Conservation (phyloP, 2,329 filamentous ascomycete species). For the Fusarium sp. region DNA sequence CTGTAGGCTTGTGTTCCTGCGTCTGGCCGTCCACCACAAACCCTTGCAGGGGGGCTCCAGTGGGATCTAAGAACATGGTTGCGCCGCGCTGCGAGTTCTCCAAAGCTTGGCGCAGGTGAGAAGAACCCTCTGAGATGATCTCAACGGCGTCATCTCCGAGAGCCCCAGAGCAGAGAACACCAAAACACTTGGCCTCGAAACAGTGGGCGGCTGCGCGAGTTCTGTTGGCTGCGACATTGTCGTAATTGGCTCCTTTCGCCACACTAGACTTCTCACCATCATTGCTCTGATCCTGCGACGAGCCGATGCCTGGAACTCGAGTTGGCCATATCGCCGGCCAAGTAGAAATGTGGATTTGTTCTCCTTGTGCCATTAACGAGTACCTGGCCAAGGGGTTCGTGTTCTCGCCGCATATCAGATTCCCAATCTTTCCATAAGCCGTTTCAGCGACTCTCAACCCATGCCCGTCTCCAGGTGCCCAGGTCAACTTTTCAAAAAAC, state of each 20-base stretch:
- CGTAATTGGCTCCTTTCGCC: constrained; percentile 55
- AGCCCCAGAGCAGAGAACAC: constrained; percentile 60
- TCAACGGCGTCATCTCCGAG: constrained; percentile 56
- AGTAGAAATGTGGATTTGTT: constrained; percentile 66
- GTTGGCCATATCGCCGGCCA: constrained; percentile 70
- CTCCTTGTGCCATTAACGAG: constrained; percentile 64
- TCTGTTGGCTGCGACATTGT: constrained; percentile 66
- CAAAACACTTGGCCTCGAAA: constrained; percentile 69
- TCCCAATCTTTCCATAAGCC: constrained; percentile 59
- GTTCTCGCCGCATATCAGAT: constrained; percentile 68
- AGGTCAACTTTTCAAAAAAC: constrained; percentile 68
- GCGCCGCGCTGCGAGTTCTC: constrained; percentile 55
- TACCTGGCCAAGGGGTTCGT: constrained; percentile 68
- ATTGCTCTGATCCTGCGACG: background rate
- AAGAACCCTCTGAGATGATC: constrained; percentile 45
- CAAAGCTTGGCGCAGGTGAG: constrained; percentile 49
- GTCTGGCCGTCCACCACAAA: constrained; percentile 50
- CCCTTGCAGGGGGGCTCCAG: constrained; percentile 54
- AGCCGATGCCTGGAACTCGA: constrained; percentile 20
- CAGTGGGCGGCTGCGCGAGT: constrained; percentile 65
- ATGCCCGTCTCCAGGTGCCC: constrained; percentile 64
- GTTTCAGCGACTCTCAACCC: constrained; percentile 62
- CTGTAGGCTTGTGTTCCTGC: constrained; percentile 36
- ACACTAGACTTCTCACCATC: rapidly evolving
- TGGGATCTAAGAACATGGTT: constrained; percentile 64